A percentile compares a stretch with the other conserved stretches of the same genome.
Evolutionary conservation across 2,329 filamentous ascomycete genomes (phyloP).

Genomic region (Colletotrichum endophyticum): DNA sequence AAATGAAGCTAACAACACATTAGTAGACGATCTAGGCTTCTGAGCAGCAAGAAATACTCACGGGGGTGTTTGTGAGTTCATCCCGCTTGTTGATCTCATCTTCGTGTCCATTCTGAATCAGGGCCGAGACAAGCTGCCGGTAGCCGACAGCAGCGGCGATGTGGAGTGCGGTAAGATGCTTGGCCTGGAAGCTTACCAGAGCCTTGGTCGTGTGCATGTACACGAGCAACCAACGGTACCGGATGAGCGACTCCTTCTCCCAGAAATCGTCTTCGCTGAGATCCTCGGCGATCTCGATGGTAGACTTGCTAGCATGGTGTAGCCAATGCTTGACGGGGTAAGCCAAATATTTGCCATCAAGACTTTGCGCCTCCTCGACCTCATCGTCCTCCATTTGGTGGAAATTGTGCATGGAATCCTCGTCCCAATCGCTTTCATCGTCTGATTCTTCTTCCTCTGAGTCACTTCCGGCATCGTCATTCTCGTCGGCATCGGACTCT

Average conservation of each 20-base stretch:
- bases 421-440: slow-evolving; percentile 1
- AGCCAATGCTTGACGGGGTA: slow-evolving; percentile 48
- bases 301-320: slow-evolving; percentile 44
- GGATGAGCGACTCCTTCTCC: slow-evolving; percentile 36
- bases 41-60: slow-evolving; percentile 23
- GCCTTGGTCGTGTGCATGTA: slow-evolving; percentile 34
- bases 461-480: background rate
- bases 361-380: slow-evolving; percentile 30
- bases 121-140: slow-evolving; percentile 37
- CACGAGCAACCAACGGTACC: slow-evolving; percentile 42
- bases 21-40: background rate
- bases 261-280: slow-evolving; percentile 45
- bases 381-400: slow-evolving; percentile 25
- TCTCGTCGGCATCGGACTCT: background rate
- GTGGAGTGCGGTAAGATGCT: slow-evolving; percentile 39
- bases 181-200: slow-evolving; percentile 33
- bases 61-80: slow-evolving; percentile 34
- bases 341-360: slow-evolving; percentile 29
- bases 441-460: slow-evolving; percentile 13
- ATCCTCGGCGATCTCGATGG: slow-evolving; percentile 44
- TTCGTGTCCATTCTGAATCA: slow-evolving; percentile 41
- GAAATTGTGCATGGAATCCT: slow-evolving; percentile 20
- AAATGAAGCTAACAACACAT: slow-evolving; percentile 30
- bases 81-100: slow-evolving; percentile 37
- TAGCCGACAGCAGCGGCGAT: slow-evolving; percentile 43